Evolutionary conservation across 1,139 yeast species (phyloP).

Genomic region (Candida sp.): DNA sequence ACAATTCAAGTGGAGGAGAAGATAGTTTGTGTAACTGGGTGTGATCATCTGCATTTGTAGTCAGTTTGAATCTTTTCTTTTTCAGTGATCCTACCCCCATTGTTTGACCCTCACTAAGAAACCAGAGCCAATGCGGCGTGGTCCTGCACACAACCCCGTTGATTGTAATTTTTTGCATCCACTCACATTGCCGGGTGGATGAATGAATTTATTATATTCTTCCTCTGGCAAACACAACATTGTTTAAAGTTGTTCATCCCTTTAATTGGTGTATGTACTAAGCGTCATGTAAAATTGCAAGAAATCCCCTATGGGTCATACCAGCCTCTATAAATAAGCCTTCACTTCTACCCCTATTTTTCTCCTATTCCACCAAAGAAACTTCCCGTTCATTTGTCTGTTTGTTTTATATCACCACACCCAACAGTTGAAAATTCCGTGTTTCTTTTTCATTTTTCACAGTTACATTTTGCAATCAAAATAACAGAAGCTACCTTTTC

Average conservation of each 20-base stretch:
- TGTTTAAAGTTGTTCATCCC: not conserved
- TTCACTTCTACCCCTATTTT: conserved; percentile 2
- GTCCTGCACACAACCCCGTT: no score
- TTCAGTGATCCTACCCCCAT: no score
- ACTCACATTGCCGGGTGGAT: not conserved
- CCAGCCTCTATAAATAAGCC: not conserved
- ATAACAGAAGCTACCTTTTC: not conserved
- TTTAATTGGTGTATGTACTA: not conserved
- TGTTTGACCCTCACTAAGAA: no score
- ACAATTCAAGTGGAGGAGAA: not conserved
- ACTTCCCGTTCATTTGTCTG: not conserved
- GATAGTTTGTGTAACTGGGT: not conserved
- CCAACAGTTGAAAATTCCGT: not conserved
- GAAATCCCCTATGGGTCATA: not conserved
- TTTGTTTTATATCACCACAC: not conserved
- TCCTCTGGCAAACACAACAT: not conserved
- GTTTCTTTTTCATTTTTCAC: not conserved
- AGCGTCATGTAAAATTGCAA: not conserved
- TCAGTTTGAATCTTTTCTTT: not conserved
- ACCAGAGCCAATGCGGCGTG: no score
- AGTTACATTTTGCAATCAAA: not conserved
- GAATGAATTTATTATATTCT: not conserved
- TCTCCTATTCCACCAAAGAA: not conserved
- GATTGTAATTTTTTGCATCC: not conserved
- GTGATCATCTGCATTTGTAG: not conserved